Evolutionary conservation across 768 basidiomycete species (phyloP), one percentile per base, ranked within the genome.

Genomic region (Mrakia gelida): DNA sequence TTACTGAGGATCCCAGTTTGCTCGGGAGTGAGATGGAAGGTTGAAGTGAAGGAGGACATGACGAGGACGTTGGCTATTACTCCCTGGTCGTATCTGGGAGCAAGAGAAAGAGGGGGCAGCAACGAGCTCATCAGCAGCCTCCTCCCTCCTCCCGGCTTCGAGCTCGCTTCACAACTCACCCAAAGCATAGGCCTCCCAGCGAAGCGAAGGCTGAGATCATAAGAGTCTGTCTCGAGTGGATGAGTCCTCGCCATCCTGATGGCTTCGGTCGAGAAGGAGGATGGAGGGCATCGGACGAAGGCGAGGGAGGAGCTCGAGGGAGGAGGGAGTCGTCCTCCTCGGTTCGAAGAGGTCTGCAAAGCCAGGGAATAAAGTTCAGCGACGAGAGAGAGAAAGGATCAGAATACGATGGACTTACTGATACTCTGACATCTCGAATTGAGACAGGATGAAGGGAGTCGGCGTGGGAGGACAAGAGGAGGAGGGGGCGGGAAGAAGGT

Each of bases 1-100:
- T 76, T 81, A 93, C 92, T 93, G 88, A 93, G 91, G 28, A 88
- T 84, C 7, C 92, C 92, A 81, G 89, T 90, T 85, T 93, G 89
- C 85, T 91, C 86, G 0, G 92, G 88, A 8, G 89, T 89, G 3
- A 92, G 84, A 7, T 90, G 91, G 89, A 91, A 94, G 13, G 30
- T n/a, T 16, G n/a, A 30, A 13, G n/a, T 34, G 18, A 67, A 67
- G 26, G 65, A 67, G 11, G 32, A 21, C 18, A 23, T 67, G 21
- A 67, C 32, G 0, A 34, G 65, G 16, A 67, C 59, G 59, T 59
- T 59, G 23, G 30, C 65, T 67, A 67, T 18, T 11, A 67, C 70
- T 6, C 73, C 73, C n/a, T 73, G 73, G 38, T 61, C 56, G 59
- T 61, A 73, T 9, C 73, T 67, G 38, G 7, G 38, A 41, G 16